Evolutionary conservation across 768 basidiomycete genomes (phyloP), one percentile per base, ranked within the genome.

Genomic region (Pulveroboletus frians): DNA sequence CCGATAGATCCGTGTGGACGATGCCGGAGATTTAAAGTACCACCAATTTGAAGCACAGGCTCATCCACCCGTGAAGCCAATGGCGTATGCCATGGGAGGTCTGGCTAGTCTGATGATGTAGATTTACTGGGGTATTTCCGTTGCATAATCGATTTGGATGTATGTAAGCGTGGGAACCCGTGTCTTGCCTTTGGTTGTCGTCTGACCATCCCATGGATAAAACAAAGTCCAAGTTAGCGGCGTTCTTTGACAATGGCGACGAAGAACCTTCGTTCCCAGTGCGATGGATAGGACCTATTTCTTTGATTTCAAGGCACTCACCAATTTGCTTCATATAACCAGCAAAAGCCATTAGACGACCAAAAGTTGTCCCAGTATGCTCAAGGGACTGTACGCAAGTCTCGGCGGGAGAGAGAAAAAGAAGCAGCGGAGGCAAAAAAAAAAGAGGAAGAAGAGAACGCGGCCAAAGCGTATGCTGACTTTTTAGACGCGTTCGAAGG

Each of bases 381-480:
- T 29, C 82, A 90, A 62, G 92, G 88, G n/a, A 88, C 80, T 32
- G 80, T 85, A 45, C 82, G 84, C 51, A 97, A 98, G 73, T 92
- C 92, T 14, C 84, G 86, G 50, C 77, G 88, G 55, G 94, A 98
- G 70, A 87, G 88, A 60, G 96, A 98, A 64, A 84, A 84, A 61
- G 94, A 97, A 60, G 86, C 85, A 42, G 94, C 90, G 31, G 92
- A 94, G 61, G 85, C 84, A 34, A 96, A 92, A 70, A 84, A 84
- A 59, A 79, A 76, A 54, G 88, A 90, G 62, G 90, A 92, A 61
- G 89, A 91, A 62, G 83, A 83, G 43, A 76, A 78, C 55, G 88
- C 88, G 37, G 88, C 82, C 4, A 83, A 78, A 58, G 88, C 85
- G 3, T 88, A 87, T 60, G 84, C 84, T 21, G 92, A 93, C 57